A percentile compares a stretch with the other conserved stretches of the same genome.
phyloP scores from a whole-genome alignment of 345 rosid genomes.

The Brassica nigra region DNA sequence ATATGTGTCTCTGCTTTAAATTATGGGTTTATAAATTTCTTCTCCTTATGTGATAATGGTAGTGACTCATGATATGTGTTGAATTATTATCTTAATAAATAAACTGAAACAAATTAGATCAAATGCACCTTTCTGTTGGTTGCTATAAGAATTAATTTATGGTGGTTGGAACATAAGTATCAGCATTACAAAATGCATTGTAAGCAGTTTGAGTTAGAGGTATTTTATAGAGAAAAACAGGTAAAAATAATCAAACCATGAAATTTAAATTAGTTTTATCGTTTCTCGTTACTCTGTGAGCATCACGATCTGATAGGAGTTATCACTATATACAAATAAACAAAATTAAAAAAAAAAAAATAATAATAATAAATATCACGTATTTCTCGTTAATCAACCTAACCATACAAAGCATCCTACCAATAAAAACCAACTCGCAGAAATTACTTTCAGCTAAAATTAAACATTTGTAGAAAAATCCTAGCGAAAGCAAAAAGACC shows the following conservation, averaged over 20 bases:
- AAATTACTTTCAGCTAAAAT: neutral
- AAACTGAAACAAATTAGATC: constrained; percentile 10
- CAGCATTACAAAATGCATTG: constrained; percentile 21
- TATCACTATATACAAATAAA: neutral
- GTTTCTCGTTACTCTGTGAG: neutral
- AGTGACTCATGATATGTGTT: constrained; percentile 23
- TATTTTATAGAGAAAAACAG: neutral
- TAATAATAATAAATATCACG: no score
- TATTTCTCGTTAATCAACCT: neutral
- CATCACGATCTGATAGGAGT: constrained; percentile 1
- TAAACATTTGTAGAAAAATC: neutral
- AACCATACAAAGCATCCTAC: neutral
- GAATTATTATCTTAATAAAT: neutral
- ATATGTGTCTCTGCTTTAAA: constrained; percentile 3
- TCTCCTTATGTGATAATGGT: constrained; percentile 14
- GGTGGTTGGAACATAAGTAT: constrained; percentile 24
- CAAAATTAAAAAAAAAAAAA: neutral
- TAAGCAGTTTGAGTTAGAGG: neutral
- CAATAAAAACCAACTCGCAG: neutral
- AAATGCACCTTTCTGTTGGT: constrained; percentile 34
- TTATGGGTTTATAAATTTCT: constrained; percentile 6
- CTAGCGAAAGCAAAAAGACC: neutral
- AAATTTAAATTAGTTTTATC: neutral
- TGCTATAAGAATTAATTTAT: neutral
- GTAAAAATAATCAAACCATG: neutral